Evolutionary conservation across 164 flowering plant genomes (phyloP).

Genomic region (Houttuynia cordata): DNA sequence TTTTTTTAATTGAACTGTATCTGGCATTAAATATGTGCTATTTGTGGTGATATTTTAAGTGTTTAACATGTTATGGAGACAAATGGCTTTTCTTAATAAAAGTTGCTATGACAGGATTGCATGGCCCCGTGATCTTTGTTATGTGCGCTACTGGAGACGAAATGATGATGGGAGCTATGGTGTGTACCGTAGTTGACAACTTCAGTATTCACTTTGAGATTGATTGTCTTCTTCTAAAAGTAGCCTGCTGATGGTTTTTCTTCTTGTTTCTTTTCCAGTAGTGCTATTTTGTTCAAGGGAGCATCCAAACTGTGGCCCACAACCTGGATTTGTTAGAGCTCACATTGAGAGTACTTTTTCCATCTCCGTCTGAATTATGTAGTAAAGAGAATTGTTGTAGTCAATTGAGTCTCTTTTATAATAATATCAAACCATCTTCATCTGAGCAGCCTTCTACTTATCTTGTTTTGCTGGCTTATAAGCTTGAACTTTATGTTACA

Average conservation of each 20-base stretch:
- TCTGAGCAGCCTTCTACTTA: background rate
- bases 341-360: constrained; percentile 71
- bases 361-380: constrained; percentile 7
- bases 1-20: background rate
- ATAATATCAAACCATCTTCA: background rate
- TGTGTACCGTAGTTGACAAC: constrained; percentile 10
- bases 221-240: background rate
- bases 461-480: too few species aligned
- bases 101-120: constrained; percentile 46
- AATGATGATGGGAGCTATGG: constrained; percentile 99
- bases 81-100: background rate
- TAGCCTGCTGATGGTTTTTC: background rate
- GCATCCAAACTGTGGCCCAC: constrained; percentile 92
- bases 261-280: constrained; percentile 46
- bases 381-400: background rate
- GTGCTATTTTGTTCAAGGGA: constrained; percentile 93
- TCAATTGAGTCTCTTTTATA: background rate
- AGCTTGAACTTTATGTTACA: constrained; percentile 14
- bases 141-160: constrained; percentile 98
- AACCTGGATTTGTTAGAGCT: constrained; percentile 93
- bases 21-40: too few species aligned
- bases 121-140: constrained; percentile 99
- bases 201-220: background rate
- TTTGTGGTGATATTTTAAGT: background rate
- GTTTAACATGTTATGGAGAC: background rate